These are phyloP conservation scores for Spathaspora passalidarum DNA, from an alignment of 805 yeast species.

Conservation along the genomic window DNA sequence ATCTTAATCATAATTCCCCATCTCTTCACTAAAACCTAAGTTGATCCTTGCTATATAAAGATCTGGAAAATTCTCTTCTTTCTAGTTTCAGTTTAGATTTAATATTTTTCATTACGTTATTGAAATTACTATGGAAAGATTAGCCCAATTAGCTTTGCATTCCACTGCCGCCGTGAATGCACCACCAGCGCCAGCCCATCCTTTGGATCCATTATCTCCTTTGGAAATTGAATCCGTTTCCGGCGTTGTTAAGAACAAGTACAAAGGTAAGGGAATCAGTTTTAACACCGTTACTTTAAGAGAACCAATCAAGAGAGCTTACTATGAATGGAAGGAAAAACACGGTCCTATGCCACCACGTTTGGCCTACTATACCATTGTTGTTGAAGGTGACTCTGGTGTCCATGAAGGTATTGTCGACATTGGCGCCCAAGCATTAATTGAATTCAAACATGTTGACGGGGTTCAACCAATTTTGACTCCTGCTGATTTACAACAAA, in stretches of 20 bases:
- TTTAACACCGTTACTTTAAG: constrained; percentile 70
- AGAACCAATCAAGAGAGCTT: constrained; percentile 67
- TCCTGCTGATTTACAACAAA: constrained; percentile 58
- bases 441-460: constrained; percentile 46
- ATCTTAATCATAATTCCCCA: no score
- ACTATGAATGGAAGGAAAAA: constrained; percentile 62
- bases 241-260: constrained; percentile 47
- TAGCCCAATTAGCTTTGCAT: constrained; percentile 61
- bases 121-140: constrained; percentile 52
- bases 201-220: constrained; percentile 67
- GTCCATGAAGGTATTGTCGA: constrained; percentile 72
- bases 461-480: constrained; percentile 77
- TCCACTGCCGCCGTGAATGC: constrained; percentile 53
- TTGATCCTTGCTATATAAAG: background rate
- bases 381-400: constrained; percentile 52
- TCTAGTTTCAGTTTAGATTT: background rate
- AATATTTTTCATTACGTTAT: background rate
- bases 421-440: constrained; percentile 45
- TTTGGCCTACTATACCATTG: constrained; percentile 61
- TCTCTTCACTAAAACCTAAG: no score
- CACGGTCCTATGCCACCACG: constrained; percentile 65
- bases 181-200: constrained; percentile 59
- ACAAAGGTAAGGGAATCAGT: constrained; percentile 41
- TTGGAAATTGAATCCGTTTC: constrained; percentile 61
- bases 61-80: background rate